Percentiles rank a stretch among this genome's conserved stretches.
Conservation (phyloP, 805 yeast species). For the Saccharomyces eubayanus region DNA sequence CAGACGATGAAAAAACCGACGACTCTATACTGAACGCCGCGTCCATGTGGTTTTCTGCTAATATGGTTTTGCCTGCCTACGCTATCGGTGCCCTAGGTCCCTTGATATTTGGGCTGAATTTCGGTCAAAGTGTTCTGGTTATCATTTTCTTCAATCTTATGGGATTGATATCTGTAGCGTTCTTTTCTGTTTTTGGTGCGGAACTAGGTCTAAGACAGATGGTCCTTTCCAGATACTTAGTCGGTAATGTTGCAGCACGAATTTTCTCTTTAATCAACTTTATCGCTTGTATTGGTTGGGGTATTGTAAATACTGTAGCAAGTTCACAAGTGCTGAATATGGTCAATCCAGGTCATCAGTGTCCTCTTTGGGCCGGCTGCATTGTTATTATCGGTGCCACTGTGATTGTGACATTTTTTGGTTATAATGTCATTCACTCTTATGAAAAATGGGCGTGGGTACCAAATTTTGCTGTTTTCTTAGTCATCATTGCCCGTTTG, state of each 20-base stretch:
- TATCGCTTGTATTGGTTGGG: constrained; percentile 90
- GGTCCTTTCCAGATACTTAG: constrained; percentile 67
- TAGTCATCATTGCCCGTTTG: constrained; percentile 72
- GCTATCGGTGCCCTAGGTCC: constrained; percentile 68
- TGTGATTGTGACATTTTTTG: constrained; percentile 67
- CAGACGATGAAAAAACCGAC: constrained; percentile 69
- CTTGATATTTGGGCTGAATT: constrained; percentile 51
- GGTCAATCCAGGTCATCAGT: constrained; percentile 46
- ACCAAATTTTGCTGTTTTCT: constrained; percentile 63
- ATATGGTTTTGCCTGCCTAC: constrained; percentile 76
- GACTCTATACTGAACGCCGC: constrained; percentile 61
- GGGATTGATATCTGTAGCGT: constrained; percentile 75
- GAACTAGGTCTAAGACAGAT: constrained; percentile 82
- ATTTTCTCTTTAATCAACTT: constrained; percentile 69
- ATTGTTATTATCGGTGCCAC: constrained; percentile 61
- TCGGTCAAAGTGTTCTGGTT: constrained; percentile 12
- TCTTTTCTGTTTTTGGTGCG: constrained; percentile 75
- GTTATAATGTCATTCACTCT: constrained; percentile 70
- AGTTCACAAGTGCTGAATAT: constrained; percentile 77
- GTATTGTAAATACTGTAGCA: constrained; percentile 84
- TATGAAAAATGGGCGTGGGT: constrained; percentile 87
- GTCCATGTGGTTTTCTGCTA: constrained; percentile 87
- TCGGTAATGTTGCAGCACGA: constrained; percentile 69
- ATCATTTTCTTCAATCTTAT: constrained; percentile 27
- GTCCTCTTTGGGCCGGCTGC: constrained; percentile 91